Conservation (phyloP, 768 basidiomycete species). For the Agaricus sinodeliciosus region DNA sequence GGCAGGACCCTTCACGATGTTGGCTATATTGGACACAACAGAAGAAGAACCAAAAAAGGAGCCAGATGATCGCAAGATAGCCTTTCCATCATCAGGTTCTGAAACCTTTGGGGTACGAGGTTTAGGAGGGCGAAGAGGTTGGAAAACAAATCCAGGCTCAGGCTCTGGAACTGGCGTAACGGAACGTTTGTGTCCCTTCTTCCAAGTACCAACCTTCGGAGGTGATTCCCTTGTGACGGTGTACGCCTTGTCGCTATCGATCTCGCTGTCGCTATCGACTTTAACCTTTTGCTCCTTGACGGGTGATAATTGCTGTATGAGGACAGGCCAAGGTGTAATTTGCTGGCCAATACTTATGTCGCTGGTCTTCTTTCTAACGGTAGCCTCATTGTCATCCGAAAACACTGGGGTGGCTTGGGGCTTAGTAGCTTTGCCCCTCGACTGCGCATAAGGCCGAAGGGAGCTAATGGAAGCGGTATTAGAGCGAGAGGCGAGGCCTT, state of each 20-base stretch:
- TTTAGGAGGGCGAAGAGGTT: slow-evolving; percentile 47
- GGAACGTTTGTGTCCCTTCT: slow-evolving; percentile 40
- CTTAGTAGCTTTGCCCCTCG: slow-evolving; percentile 13
- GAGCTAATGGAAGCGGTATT: slow-evolving; percentile 31
- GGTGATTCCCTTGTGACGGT: slow-evolving; percentile 12
- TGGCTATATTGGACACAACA: neutral
- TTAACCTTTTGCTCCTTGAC: slow-evolving; percentile 5
- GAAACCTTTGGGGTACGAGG: slow-evolving; percentile 16
- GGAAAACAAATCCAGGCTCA: slow-evolving; percentile 53
- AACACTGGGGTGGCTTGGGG: slow-evolving; percentile 4
- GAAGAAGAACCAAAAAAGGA: neutral
- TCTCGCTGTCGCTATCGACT: slow-evolving; percentile 17
- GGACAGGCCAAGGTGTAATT: slow-evolving; percentile 57
- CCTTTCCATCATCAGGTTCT: slow-evolving; percentile 2
- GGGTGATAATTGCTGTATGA: slow-evolving; percentile 25
- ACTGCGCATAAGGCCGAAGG: slow-evolving; percentile 23
- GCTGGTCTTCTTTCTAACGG: slow-evolving; percentile 7
- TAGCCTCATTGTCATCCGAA: slow-evolving; percentile 3
- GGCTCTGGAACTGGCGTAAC: slow-evolving; percentile 52
- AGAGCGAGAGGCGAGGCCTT: slow-evolving; percentile 27
- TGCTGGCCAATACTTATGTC: slow-evolving; percentile 38
- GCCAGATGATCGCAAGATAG: slow-evolving; percentile 1
- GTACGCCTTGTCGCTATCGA: no score
- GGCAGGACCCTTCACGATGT: neutral
- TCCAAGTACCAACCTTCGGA: slow-evolving; percentile 11